Conservation (phyloP, 2,329 filamentous ascomycete genomes). For the Alternaria gaisen region DNA sequence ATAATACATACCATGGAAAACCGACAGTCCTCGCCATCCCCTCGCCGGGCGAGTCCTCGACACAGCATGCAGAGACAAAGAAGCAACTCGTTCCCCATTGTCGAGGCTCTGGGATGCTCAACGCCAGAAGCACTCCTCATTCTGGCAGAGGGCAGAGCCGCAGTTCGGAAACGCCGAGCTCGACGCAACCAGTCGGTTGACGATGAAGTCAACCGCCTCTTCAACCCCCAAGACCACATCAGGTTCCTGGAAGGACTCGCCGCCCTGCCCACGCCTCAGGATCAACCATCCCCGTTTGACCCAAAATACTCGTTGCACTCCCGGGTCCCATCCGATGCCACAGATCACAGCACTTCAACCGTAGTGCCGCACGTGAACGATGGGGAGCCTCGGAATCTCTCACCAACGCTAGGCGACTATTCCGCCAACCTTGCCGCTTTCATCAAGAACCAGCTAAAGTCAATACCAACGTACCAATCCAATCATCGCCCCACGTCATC, state of each 20-base stretch:
- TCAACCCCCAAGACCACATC: conserved; percentile 44
- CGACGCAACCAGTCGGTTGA: conserved; percentile 36
- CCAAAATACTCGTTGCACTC: conserved; percentile 28
- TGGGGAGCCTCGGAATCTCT: conserved; percentile 12
- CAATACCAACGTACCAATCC: conserved; percentile 44
- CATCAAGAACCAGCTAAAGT: conserved; percentile 45
- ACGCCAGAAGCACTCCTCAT: conserved; percentile 48
- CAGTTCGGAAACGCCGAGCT: conserved; percentile 41
- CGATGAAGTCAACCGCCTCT: conserved; percentile 31
- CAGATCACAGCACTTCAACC: conserved; percentile 43
- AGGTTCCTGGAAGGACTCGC: conserved; percentile 34
- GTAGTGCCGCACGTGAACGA: conserved; percentile 28
- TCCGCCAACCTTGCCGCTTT: conserved; percentile 50
- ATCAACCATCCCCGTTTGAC: conserved; percentile 19
- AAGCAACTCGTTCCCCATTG: conserved; percentile 49
- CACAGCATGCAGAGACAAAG: conserved; percentile 39
- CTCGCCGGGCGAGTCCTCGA: conserved; percentile 29
- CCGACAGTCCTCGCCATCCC: conserved; percentile 35
- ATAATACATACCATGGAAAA: conserved; percentile 35
- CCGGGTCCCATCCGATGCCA: conserved; percentile 41
- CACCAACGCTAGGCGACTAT: conserved; percentile 40
- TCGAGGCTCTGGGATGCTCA: conserved; percentile 47
- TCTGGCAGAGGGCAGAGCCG: conserved; percentile 47
- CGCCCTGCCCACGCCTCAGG: conserved; percentile 20
- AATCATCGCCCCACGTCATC: conserved; percentile 27